Evolutionary conservation across 2,329 filamentous ascomycete species (phyloP).

Genomic region (Diplodia mutila): DNA sequence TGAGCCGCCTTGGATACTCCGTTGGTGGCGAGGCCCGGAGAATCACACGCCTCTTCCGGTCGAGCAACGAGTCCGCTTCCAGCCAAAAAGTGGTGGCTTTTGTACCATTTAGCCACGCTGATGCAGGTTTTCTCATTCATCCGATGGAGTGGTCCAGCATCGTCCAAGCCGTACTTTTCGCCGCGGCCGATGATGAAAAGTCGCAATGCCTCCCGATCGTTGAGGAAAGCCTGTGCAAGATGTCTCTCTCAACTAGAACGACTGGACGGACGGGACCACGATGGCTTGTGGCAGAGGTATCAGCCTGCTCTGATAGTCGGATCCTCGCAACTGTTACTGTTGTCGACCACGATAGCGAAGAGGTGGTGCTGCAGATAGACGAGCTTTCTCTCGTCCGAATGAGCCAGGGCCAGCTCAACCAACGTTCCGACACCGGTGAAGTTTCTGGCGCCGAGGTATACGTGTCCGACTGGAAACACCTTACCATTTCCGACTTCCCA

Average conservation of each 20-base stretch:
- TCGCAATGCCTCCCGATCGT: too few species aligned
- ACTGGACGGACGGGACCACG: too few species aligned
- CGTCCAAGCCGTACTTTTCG: neutral
- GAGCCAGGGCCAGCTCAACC: neutral
- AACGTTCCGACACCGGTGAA: neutral
- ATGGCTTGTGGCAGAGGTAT: too few species aligned
- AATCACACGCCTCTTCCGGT: too few species aligned
- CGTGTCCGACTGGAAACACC: neutral
- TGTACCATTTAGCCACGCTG: neutral
- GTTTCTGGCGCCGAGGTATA: neutral
- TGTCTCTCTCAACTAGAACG: too few species aligned
- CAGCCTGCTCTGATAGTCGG: too few species aligned
- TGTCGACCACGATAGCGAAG: neutral
- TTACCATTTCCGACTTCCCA: neutral
- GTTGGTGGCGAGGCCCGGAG: too few species aligned
- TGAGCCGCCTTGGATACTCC: too few species aligned
- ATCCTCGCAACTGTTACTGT: neutral
- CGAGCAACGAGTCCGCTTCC: neutral
- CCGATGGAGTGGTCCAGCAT: neutral
- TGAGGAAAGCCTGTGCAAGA: too few species aligned
- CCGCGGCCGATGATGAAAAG: neutral
- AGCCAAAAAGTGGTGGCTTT: neutral
- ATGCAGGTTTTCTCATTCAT: neutral
- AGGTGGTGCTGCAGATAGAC: neutral
- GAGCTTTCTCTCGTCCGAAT: neutral